A percentile compares a stretch with the other conserved stretches of the same genome.
Conservation (phyloP, 768 basidiomycete species). For the Tylopilus balloui region DNA sequence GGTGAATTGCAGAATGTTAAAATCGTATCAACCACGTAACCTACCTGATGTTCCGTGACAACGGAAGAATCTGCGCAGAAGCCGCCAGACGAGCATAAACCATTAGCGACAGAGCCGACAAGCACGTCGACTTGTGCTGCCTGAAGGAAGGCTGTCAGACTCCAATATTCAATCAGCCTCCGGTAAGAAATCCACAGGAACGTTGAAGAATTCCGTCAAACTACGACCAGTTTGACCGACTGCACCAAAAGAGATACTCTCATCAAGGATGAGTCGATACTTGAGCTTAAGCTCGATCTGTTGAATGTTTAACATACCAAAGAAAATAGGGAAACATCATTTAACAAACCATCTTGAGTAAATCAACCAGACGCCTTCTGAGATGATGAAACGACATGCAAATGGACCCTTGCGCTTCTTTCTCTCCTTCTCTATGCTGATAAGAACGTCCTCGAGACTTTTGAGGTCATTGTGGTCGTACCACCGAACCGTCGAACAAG, state of each 20-base stretch:
- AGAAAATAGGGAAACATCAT: not conserved
- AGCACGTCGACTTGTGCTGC: slow-evolving; percentile 91
- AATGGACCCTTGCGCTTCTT: slow-evolving; percentile 77
- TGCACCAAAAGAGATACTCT: slow-evolving; percentile 88
- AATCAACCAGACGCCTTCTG: slow-evolving; percentile 92
- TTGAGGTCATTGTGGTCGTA: slow-evolving; percentile 94
- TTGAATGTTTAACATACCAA: not conserved
- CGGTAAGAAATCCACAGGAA: slow-evolving; percentile 58
- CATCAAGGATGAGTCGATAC: slow-evolving; percentile 91
- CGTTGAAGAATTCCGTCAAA: slow-evolving; percentile 89
- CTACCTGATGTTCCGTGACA: slow-evolving; percentile 85
- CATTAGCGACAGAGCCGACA: slow-evolving; percentile 84
- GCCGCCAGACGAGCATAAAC: slow-evolving; percentile 80
- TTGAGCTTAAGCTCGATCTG: slow-evolving; percentile 93
- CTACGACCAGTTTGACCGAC: slow-evolving; percentile 93
- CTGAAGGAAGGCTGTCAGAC: slow-evolving; percentile 34
- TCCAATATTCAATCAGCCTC: not conserved
- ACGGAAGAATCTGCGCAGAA: slow-evolving; percentile 88
- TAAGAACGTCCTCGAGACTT: slow-evolving; percentile 84
- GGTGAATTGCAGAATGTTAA: not conserved
- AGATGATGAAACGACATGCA: slow-evolving; percentile 91
- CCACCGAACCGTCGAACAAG: slow-evolving; percentile 88
- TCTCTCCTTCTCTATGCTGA: slow-evolving; percentile 81
- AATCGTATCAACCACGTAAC: not conserved
- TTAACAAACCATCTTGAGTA: slow-evolving; percentile 80